A percentile compares a stretch with the other conserved stretches of the same genome.
phyloP scores from a whole-genome alignment of 2,329 filamentous ascomycete species.

The Trichoderma endophyticum region DNA sequence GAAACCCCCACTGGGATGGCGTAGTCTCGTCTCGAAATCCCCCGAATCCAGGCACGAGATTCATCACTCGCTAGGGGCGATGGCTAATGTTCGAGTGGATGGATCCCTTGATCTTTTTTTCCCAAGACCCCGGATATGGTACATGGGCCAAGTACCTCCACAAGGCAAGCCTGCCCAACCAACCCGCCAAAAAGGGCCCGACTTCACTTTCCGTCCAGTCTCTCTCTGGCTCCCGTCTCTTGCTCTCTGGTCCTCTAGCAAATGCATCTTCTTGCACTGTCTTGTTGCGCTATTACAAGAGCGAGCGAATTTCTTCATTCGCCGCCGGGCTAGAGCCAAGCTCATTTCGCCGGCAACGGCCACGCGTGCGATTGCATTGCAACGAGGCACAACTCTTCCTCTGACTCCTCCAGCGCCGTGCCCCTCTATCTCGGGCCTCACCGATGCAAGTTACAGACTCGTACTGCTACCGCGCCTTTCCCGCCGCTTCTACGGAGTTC shows the following conservation, averaged over 20 bases:
- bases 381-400: background rate
- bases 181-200: background rate
- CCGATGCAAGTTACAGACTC: background rate
- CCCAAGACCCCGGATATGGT: conserved; percentile 11
- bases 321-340: background rate
- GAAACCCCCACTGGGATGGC: conserved; percentile 1
- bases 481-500: background rate
- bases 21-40: conserved; percentile 1
- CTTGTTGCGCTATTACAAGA: background rate
- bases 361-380: background rate
- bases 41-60: conserved; percentile 16
- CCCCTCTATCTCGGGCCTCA: conserved; percentile 13
- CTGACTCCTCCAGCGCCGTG: background rate
- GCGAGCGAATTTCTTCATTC: background rate
- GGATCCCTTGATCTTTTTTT: background rate
- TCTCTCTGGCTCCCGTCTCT: too few species aligned
- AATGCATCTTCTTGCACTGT: background rate
- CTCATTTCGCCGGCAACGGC: background rate
- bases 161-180: conserved; percentile 8
- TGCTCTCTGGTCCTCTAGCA: background rate
- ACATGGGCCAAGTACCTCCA: conserved; percentile 3
- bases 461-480: background rate
- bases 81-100: background rate
- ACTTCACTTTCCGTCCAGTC: background rate
- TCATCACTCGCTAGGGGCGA: conserved; percentile 9